Conservation (phyloP, 1,139 yeast genomes). For the Zygoascus meyerae region DNA sequence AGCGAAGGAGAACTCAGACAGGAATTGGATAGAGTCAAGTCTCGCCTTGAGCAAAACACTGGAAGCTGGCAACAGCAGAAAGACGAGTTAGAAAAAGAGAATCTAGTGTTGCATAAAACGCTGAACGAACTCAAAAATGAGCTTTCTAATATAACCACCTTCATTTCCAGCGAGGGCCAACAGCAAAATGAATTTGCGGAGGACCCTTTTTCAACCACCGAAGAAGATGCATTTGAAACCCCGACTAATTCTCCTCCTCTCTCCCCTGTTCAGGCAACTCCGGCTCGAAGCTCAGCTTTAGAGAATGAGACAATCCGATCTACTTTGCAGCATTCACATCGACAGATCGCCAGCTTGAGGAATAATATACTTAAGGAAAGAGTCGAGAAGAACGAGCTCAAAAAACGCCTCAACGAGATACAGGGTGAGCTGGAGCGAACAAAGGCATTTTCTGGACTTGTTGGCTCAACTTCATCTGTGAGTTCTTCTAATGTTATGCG, state of each 20-base stretch:
- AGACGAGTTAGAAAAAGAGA: conserved; percentile 25
- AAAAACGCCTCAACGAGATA: conserved; percentile 25
- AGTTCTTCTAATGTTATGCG: conserved; percentile 12
- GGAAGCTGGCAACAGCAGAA: conserved; percentile 20
- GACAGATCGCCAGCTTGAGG: conserved; percentile 30
- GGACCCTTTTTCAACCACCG: conserved; percentile 17
- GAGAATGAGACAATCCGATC: conserved; percentile 66
- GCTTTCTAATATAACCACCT: conserved; percentile 10
- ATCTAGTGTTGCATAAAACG: conserved; percentile 19
- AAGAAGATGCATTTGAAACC: conserved; percentile 28
- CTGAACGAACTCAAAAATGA: conserved; percentile 18
- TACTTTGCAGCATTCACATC: conserved; percentile 61
- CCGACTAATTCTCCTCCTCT: conserved; percentile 35
- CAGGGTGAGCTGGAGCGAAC: conserved; percentile 22
- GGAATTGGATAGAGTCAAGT: conserved; percentile 25
- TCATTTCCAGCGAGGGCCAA: conserved; percentile 5
- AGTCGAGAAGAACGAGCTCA: conserved; percentile 33
- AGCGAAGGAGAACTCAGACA: conserved; percentile 27
- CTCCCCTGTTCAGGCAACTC: conserved; percentile 42
- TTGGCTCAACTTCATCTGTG: conserved; percentile 9
- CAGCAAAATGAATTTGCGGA: not conserved
- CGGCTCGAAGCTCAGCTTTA: conserved; percentile 47
- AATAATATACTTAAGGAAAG: conserved; percentile 31
- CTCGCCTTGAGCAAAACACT: conserved; percentile 22
- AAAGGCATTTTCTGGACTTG: not conserved